Base-by-base conservation (phyloP, 495 filamentous ascomycete species). In the Mytilinidion resinicola region DNA sequence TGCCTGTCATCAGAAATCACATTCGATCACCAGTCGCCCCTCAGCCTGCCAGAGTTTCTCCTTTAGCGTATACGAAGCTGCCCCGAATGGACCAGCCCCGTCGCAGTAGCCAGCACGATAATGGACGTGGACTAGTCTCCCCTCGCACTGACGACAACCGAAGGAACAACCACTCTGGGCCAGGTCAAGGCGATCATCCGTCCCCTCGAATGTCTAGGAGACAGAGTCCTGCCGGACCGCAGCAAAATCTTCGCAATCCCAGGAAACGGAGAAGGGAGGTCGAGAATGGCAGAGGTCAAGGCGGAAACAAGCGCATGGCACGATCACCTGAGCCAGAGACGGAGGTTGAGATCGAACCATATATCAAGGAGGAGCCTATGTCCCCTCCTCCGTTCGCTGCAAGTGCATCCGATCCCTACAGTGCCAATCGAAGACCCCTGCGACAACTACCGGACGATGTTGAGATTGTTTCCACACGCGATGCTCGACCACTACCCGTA, bases 331-430 rank as follows among this genome's bases (percentile, higher is more conserved):
- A 57, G 11, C 25, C 6, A 30, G 41, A 43, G 8, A 43, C 17
- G 8, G 41, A 43, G 25, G 25, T 30, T 30, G 25, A 30, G 25
- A 6, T 73, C 20, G 77, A 76, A 44, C 78, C 87, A 8, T 82
- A 82, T 65, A 90, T 96, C 67, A 96, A 96, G 67, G 80, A 86
- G 59, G 91, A 96, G 69, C 91, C 91, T 8, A 78, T 86, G 11
- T 96, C 91, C 1, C 89, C 89, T 2, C 89, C 89, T 17, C 88
- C 87, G 12, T 77, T 89, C 50, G 25, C 25, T 6, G 73, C 77
- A 35, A 53, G 50, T 37, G 51, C 56, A 25, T 44, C 53, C 1
- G 57, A 66, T 30, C 20, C 60, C 35, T 57, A 57, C 38, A 57
- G 76, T 73, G 35, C 76, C 76, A 51, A 63, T 67, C 74, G 41